phyloP scores from a whole-genome alignment of 495 filamentous ascomycete species.

The Neurospora pannonica region DNA sequence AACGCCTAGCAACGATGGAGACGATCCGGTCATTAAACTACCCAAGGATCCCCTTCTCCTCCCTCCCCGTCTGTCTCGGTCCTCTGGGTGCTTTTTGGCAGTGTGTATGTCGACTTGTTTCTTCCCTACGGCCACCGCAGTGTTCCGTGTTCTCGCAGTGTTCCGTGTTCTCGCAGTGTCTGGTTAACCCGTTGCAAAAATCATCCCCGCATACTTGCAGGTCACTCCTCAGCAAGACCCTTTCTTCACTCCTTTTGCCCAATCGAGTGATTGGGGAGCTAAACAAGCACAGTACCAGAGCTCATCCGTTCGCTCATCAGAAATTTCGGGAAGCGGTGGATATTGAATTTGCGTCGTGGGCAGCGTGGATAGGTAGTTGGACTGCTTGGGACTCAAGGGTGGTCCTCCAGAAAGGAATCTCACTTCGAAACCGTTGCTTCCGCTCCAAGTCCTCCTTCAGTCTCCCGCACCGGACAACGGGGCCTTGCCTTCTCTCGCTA shows the following conservation, averaged over 20 bases:
- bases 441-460: not conserved
- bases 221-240: not conserved
- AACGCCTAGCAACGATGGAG: not conserved
- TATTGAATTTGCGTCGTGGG: not conserved
- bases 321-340: not conserved
- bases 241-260: not conserved
- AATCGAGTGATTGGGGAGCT: not conserved
- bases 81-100: not conserved
- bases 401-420: not conserved
- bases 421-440: not conserved
- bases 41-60: not conserved
- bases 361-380: not conserved
- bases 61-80: not conserved
- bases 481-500: not conserved
- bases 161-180: not conserved
- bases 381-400: not conserved
- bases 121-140: not conserved
- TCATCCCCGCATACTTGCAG: not conserved
- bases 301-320: not conserved
- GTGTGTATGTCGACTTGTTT: not conserved
- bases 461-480: not conserved
- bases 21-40: not conserved
- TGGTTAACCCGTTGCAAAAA: not conserved
- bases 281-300: not conserved
- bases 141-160: not conserved